A percentile compares a stretch with the other conserved stretches of the same genome.
These are phyloP conservation scores for Neocucurbitaria cava DNA, from an alignment of 2,329 filamentous ascomycete species.

Conservation along the genomic window DNA sequence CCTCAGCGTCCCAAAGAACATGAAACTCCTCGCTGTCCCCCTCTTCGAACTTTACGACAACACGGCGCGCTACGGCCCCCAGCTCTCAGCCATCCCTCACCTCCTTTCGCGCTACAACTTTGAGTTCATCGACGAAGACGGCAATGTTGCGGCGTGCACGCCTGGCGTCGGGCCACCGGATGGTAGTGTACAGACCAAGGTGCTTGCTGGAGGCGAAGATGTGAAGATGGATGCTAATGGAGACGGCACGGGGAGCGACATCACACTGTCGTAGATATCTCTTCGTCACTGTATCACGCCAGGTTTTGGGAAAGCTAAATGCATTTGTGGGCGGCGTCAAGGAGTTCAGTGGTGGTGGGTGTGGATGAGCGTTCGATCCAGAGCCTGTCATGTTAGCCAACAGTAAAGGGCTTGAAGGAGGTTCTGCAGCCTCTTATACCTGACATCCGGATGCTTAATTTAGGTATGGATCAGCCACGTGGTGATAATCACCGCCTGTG, in stretches of 20 bases:
- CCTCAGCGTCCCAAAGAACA: conserved; percentile 96
- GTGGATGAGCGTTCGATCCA: not conserved
- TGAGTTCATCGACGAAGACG: conserved; percentile 93
- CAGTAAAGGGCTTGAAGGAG: too few relatives aligned
- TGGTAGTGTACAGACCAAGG: conserved; percentile 41
- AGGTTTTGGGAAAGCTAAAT: not conserved
- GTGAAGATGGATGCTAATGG: conserved; percentile 48
- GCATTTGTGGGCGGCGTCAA: not conserved
- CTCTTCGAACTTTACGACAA: conserved; percentile 99
- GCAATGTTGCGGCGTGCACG: conserved; percentile 83
- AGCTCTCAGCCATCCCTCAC: conserved; percentile 95
- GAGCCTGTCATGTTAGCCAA: too few relatives aligned
- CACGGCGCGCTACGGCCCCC: conserved; percentile 90
- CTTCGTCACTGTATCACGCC: not conserved
- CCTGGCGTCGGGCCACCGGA: conserved; percentile 73
- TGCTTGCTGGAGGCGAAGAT: conserved; percentile 48
- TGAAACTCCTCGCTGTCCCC: conserved; percentile 97
- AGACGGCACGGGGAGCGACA: conserved; percentile 42
- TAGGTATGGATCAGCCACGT: too few relatives aligned
- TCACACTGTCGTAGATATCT: conserved; percentile 37
- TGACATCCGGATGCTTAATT: too few relatives aligned
- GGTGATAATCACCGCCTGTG: too few relatives aligned
- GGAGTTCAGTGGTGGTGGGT: not conserved
- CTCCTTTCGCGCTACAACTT: conserved; percentile 95
- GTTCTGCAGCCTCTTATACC: too few relatives aligned